Percentiles rank a stretch among this genome's conserved stretches.
phyloP scores from a whole-genome alignment of 2,329 filamentous ascomycete species.

The Colletotrichum neosansevieriae region DNA sequence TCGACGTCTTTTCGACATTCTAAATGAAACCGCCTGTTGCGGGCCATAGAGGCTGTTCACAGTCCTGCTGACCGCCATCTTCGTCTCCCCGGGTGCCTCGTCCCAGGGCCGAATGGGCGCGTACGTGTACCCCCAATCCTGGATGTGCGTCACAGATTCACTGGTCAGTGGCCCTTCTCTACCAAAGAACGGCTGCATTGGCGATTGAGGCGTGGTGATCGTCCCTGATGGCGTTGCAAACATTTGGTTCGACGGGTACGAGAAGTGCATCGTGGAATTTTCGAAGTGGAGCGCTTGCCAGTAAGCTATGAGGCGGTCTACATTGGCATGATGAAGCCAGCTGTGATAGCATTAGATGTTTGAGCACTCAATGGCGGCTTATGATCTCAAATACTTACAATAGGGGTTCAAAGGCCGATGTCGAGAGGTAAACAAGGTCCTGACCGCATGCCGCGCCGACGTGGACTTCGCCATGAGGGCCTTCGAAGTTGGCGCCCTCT shows the following conservation, averaged over 20 bases:
- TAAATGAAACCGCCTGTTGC: constrained; percentile 16
- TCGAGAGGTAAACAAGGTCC: constrained; percentile 53
- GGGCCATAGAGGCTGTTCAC: constrained; percentile 65
- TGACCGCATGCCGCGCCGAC: constrained; percentile 51
- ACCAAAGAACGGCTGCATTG: constrained; percentile 64
- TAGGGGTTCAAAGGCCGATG: constrained; percentile 59
- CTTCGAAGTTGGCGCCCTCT: constrained; percentile 56
- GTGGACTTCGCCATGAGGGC: constrained; percentile 59
- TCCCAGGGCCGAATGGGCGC: constrained; percentile 59
- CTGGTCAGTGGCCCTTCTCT: constrained; percentile 58
- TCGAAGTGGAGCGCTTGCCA: constrained; percentile 60
- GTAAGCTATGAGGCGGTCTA: constrained; percentile 74
- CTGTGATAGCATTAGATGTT: constrained; percentile 44
- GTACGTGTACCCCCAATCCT: constrained; percentile 56
- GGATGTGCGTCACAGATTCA: constrained; percentile 48
- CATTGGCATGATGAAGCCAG: constrained; percentile 67
- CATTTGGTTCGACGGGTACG: constrained; percentile 51
- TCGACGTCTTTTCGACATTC: constrained; percentile 1
- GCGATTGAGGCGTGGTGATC: constrained; percentile 56
- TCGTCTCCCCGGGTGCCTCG: constrained; percentile 69
- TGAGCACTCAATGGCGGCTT: not conserved
- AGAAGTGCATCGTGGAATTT: constrained; percentile 49
- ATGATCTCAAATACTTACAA: constrained; percentile 52
- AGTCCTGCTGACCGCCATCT: constrained; percentile 68
- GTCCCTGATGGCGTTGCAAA: constrained; percentile 57